Evolutionary conservation across 2,329 filamentous ascomycete species (phyloP).

Genomic region (Hirsutella rhossiliensis): DNA sequence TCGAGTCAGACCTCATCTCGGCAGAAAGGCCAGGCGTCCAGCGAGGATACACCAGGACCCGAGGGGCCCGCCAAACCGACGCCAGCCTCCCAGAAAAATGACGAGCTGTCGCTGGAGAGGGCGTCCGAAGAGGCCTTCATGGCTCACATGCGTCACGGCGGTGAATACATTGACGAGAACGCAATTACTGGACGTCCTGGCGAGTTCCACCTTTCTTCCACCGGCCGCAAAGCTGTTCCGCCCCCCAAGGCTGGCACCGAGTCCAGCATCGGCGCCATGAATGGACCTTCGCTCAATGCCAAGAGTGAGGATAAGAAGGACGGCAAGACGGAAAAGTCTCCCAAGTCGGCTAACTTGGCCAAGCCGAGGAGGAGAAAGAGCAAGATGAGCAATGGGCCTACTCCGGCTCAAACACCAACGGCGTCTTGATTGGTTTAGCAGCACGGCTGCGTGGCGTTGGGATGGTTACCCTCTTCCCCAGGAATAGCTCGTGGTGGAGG

Average conservation of each 20-base stretch:
- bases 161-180: slow-evolving; percentile 57
- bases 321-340: slow-evolving; percentile 31
- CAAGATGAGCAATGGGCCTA: slow-evolving; percentile 24
- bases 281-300: slow-evolving; percentile 24
- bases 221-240: slow-evolving; percentile 36
- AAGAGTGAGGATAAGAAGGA: slow-evolving; percentile 34
- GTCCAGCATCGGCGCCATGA: slow-evolving; percentile 21
- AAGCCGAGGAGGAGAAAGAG: slow-evolving; percentile 38
- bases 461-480: not conserved
- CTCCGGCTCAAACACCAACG: slow-evolving; percentile 16
- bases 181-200: slow-evolving; percentile 55
- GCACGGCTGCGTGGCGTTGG: not conserved
- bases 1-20: slow-evolving; percentile 12
- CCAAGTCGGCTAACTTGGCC: slow-evolving; percentile 25
- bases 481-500: not conserved
- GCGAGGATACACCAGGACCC: slow-evolving; percentile 34
- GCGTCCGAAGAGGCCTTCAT: slow-evolving; percentile 46
- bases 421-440: slow-evolving; percentile 8
- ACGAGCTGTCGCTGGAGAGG: slow-evolving; percentile 29
- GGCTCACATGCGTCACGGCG: slow-evolving; percentile 45
- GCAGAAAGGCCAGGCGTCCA: slow-evolving; percentile 25
- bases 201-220: slow-evolving; percentile 52
- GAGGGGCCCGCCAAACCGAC: slow-evolving; percentile 19
- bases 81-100: slow-evolving; percentile 21
- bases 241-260: slow-evolving; percentile 18